Evolutionary conservation across 495 filamentous ascomycete species (phyloP).

Genomic region (Neurospora cerealis): DNA sequence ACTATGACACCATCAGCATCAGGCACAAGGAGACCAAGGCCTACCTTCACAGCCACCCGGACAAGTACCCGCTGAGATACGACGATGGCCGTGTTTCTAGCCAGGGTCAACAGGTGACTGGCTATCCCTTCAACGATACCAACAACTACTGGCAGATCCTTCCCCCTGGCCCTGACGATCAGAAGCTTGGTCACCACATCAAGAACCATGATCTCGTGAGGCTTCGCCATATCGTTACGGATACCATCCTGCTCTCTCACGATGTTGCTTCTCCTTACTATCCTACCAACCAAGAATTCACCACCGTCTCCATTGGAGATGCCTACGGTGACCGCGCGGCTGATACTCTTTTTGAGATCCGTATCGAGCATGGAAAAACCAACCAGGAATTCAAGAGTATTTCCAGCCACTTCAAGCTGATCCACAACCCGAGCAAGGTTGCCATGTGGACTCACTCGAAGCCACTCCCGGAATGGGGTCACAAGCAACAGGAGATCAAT

Average conservation of each 20-base stretch:
- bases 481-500: conserved; percentile 97
- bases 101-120: conserved; percentile 96
- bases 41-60: conserved; percentile 86
- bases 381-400: conserved; percentile 81
- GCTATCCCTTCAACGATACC: conserved; percentile 95
- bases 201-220: conserved; percentile 81
- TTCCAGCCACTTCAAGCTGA: conserved; percentile 85
- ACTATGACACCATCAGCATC: conserved; percentile 79
- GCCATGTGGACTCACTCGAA: conserved; percentile 98
- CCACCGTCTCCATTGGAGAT: conserved; percentile 62
- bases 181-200: conserved; percentile 50
- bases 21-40: conserved; percentile 96
- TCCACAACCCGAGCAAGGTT: conserved; percentile 87
- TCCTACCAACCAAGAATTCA: conserved; percentile 98
- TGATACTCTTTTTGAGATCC: conserved; percentile 88
- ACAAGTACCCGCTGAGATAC: conserved; percentile 85
- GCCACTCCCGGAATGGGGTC: conserved; percentile 91
- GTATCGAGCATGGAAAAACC: conserved; percentile 76
- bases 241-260: conserved; percentile 84
- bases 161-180: conserved; percentile 47
- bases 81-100: conserved; percentile 96
- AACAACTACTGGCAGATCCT: conserved; percentile 98
- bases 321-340: conserved; percentile 71
- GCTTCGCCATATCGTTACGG: conserved; percentile 78
- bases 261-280: conserved; percentile 97